Percentiles rank a stretch among this genome's conserved stretches.
Evolutionary conservation across 306 rosid genomes (phyloP).

Genomic region (Purshia tridentata): DNA sequence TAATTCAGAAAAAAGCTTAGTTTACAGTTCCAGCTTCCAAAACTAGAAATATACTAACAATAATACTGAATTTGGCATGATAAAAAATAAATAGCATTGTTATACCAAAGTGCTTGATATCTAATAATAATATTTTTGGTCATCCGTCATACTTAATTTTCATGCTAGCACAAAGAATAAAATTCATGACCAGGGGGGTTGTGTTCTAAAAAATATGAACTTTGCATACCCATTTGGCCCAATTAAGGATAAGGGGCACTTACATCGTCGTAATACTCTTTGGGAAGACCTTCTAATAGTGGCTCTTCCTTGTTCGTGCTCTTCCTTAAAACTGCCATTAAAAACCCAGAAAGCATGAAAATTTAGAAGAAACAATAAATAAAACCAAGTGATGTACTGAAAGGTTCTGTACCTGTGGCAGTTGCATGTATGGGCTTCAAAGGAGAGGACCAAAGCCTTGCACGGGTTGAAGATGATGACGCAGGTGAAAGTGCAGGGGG

Average conservation of each 20-base stretch:
- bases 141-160: no score
- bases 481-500: slow-evolving; percentile 23
- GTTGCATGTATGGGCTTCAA: slow-evolving; percentile 31
- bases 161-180: no score
- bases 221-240: not conserved
- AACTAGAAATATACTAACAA: slow-evolving; percentile 2
- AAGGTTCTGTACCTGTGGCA: slow-evolving; percentile 35
- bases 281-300: slow-evolving; percentile 77
- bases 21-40: slow-evolving; percentile 21
- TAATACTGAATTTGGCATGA: not conserved
- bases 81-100: not conserved
- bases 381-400: slow-evolving; percentile 1
- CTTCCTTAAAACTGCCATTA: slow-evolving; percentile 50
- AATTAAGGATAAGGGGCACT: slow-evolving; percentile 13
- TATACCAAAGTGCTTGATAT: not conserved
- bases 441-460: slow-evolving; percentile 22
- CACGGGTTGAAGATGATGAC: slow-evolving; percentile 15
- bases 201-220: not conserved
- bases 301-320: slow-evolving; percentile 53
- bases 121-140: not conserved
- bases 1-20: slow-evolving; percentile 35
- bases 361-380: not conserved
- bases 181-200: no score
- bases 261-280: slow-evolving; percentile 94
- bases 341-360: slow-evolving; percentile 15